phyloP scores from a whole-genome alignment of 805 yeast species.

The Metschnikowia continentalis region DNA sequence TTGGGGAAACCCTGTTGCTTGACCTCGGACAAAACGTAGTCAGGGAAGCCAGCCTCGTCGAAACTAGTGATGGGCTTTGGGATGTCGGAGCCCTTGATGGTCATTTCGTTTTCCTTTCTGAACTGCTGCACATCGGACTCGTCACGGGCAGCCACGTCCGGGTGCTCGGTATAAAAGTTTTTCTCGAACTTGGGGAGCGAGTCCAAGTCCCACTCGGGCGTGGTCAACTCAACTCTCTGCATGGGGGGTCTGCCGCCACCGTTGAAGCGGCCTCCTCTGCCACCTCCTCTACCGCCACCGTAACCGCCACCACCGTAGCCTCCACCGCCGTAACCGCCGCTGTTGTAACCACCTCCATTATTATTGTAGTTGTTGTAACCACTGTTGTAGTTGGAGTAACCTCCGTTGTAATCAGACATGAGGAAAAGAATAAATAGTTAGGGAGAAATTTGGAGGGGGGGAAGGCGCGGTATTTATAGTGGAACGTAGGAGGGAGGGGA shows the following conservation, averaged over 20 bases:
- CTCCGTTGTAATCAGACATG: slow-evolving; percentile 31
- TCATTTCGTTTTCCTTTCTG: slow-evolving; percentile 85
- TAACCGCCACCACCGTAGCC: slow-evolving; percentile 30
- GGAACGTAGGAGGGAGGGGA: neutral
- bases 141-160: slow-evolving; percentile 68
- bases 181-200: slow-evolving; percentile 86
- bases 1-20: slow-evolving; percentile 86
- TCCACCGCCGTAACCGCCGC: slow-evolving; percentile 34
- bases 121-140: slow-evolving; percentile 69
- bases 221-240: slow-evolving; percentile 47
- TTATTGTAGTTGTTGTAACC: slow-evolving; percentile 10
- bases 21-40: slow-evolving; percentile 84
- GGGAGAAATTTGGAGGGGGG: neutral
- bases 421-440: slow-evolving; percentile 1
- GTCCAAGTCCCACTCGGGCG: slow-evolving; percentile 79
- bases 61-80: slow-evolving; percentile 92
- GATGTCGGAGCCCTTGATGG: slow-evolving; percentile 72
- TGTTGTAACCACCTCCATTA: slow-evolving; percentile 18
- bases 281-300: slow-evolving; percentile 11
- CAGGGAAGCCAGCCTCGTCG: slow-evolving; percentile 98
- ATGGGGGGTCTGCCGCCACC: slow-evolving; percentile 34
- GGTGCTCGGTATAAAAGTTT: slow-evolving; percentile 88
- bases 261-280: slow-evolving; percentile 22
- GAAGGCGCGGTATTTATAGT: slow-evolving; percentile 4
- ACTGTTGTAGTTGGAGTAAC: slow-evolving; percentile 16